Evolutionary conservation across 2,329 filamentous ascomycete genomes (phyloP).

Genomic region (Phaeosphaeria sp.): DNA sequence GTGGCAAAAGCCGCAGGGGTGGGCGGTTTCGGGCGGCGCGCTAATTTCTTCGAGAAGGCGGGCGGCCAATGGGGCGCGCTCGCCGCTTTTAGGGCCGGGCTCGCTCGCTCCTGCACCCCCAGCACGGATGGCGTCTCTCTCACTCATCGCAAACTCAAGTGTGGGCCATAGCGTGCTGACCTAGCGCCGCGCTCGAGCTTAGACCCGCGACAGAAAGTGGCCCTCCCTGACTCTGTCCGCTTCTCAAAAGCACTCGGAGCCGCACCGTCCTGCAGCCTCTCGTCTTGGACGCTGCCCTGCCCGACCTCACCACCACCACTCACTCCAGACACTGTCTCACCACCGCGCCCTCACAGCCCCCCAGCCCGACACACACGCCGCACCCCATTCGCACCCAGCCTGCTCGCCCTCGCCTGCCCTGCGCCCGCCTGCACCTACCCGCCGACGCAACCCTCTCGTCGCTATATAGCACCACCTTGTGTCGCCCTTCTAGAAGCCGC

Average conservation of each 20-base stretch:
- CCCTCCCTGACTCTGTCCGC: slow-evolving; percentile 23
- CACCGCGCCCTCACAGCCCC: slow-evolving; percentile 8
- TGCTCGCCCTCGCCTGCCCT: slow-evolving; percentile 7
- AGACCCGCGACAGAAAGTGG: slow-evolving; percentile 11
- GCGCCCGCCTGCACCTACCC: slow-evolving; percentile 9
- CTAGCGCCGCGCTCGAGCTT: slow-evolving; percentile 27
- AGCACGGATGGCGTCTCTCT: background rate
- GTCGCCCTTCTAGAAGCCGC: slow-evolving; percentile 42
- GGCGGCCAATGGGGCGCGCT: slow-evolving; percentile 9
- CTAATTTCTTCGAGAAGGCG: slow-evolving; percentile 30
- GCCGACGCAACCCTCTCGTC: background rate
- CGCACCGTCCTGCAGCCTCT: slow-evolving; percentile 33
- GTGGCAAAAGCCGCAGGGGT: slow-evolving; percentile 2
- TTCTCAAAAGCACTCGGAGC: slow-evolving; percentile 49
- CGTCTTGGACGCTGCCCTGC: slow-evolving; percentile 18
- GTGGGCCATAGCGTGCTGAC: slow-evolving; percentile 23
- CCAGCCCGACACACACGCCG: slow-evolving; percentile 8
- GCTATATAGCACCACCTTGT: slow-evolving; percentile 22
- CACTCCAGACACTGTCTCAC: slow-evolving; percentile 12
- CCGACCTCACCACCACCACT: slow-evolving; percentile 17
- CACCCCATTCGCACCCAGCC: slow-evolving; percentile 3
- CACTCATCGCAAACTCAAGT: slow-evolving; percentile 20
- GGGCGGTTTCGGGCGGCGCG: slow-evolving; percentile 11
- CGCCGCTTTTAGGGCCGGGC: slow-evolving; percentile 18
- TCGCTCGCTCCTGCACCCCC: background rate